These are phyloP conservation scores for Wickerhamiella cacticola DNA, from an alignment of 805 yeast genomes.

Conservation along the genomic window DNA sequence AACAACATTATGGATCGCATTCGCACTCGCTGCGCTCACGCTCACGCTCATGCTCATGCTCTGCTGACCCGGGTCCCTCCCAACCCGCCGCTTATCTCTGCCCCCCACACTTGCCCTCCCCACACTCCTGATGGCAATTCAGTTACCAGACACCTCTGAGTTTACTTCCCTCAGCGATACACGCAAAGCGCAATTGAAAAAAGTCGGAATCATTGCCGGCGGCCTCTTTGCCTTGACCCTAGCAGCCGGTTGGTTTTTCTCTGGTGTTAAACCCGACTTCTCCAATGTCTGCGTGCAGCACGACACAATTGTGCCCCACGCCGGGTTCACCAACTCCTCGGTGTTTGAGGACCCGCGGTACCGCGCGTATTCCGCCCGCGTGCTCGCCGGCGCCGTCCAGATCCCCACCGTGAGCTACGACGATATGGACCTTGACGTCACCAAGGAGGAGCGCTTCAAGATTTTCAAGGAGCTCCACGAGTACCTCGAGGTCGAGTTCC, in stretches of 20 bases:
- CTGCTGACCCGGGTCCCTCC: too few species aligned
- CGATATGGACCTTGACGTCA: conserved; percentile 35
- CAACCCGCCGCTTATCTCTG: too few species aligned
- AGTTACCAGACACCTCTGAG: too few species aligned
- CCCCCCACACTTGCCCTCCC: too few species aligned
- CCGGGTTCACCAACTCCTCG: not conserved
- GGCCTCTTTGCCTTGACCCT: conserved; percentile 2
- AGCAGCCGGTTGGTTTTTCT: not conserved
- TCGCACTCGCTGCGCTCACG: too few species aligned
- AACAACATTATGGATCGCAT: too few species aligned
- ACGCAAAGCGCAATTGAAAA: conserved; percentile 3
- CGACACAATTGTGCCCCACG: conserved; percentile 1
- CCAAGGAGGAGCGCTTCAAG: conserved; percentile 41
- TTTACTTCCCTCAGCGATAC: too few species aligned
- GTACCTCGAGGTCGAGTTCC: conserved; percentile 45
- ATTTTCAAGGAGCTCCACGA: conserved; percentile 40
- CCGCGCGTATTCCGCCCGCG: conserved; percentile 14
- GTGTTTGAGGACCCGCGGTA: not conserved
- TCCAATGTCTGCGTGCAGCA: conserved; percentile 9
- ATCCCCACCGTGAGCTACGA: conserved; percentile 58
- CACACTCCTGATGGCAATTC: too few species aligned
- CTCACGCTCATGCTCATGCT: too few species aligned
- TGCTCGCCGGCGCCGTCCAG: conserved; percentile 40
- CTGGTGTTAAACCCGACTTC: conserved; percentile 4
- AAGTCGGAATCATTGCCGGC: conserved; percentile 7